Base-by-base conservation (phyloP, 192 early-diverging fungal genomes). In the Backusella luteola region DNA sequence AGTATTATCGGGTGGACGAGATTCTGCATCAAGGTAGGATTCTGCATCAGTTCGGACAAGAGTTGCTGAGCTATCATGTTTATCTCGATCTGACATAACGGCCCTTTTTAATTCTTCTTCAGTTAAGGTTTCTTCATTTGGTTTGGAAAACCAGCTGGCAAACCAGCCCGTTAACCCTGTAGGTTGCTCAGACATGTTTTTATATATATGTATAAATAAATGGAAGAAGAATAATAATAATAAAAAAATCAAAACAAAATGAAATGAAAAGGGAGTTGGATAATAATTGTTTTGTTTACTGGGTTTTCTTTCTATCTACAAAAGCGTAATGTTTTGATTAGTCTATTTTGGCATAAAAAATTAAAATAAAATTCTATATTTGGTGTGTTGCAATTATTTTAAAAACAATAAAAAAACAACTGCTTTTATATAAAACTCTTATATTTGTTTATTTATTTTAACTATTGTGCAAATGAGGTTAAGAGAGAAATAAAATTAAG, bases 321-420 rank as follows among this genome's bases (percentile, higher is more conserved):
- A 56, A 56, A 56, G 53, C 26, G 53, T 21, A 56, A 21, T 56
- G 53, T 56, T 56, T 56, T 56, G 19, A 21, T 56, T 56, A 56
- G n/a, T 56, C 53, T 56, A 56, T 56, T 56, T 56, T 56, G 53
- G 53, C 53, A 56, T 56, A 21, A 21, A 53, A 53, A 53, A 39
- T 39, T 39, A 19, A 53, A 53, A 21, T 19, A n/a, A 52, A 19
- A 52, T 53, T 53, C 49, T 53, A 53, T n/a, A 53, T 53, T 53
- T 53, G 49, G 49, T 53, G 49, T n/a, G 9, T 2, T 39, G 38
- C 38, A 11, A 39, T 39, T 39, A 39, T 39, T 32, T 39, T 39
- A 39, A 56, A 56, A 56, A 23, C 19, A 56, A 56, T 21, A 21
- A 53, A 53, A 21, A 21, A 1, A 23, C 19, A 56, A 23, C 6